Percentiles rank a stretch among this genome's conserved stretches.
Conservation (phyloP, 1,284 basidiomycete species). For the Athelia sp. region DNA sequence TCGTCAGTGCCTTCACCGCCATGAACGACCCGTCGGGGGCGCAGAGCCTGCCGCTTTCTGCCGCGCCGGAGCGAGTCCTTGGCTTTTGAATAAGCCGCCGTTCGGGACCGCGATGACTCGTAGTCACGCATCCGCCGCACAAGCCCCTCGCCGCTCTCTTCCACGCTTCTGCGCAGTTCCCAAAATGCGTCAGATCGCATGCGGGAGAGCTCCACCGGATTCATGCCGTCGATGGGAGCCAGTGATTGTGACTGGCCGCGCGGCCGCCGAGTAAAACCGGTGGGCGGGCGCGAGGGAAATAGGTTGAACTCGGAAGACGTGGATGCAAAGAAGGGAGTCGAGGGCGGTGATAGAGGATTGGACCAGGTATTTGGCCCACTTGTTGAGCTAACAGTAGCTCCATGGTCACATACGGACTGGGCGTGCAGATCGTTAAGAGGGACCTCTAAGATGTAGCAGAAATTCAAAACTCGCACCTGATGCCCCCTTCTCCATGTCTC, state of each 20-base stretch:
- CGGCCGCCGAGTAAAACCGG: neutral
- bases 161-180: constrained; percentile 56
- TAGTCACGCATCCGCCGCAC: constrained; percentile 70
- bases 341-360: constrained; percentile 10
- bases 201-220: constrained; percentile 30
- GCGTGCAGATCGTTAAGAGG: neutral
- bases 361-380: too few relatives aligned
- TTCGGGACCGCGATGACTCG: constrained; percentile 45
- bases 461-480: too few relatives aligned
- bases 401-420: neutral
- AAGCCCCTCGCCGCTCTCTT: constrained; percentile 59
- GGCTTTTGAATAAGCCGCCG: constrained; percentile 28
- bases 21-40: constrained; percentile 8
- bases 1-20: constrained; percentile 27
- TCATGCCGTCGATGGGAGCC: constrained; percentile 11
- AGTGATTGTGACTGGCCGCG: neutral
- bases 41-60: constrained; percentile 29
- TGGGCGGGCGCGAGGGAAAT: constrained; percentile 26
- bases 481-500: neutral
- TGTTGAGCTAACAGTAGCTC: neutral
- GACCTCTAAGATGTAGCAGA: too few relatives aligned
- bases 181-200: constrained; percentile 59
- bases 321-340: constrained; percentile 38
- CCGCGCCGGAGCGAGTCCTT: constrained; percentile 32
- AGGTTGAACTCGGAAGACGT: constrained; percentile 60